A percentile compares a stretch with the other conserved stretches of the same genome.
phyloP scores from a whole-genome alignment of 352 stramenopile species.

The Globisporangium ultimum region DNA sequence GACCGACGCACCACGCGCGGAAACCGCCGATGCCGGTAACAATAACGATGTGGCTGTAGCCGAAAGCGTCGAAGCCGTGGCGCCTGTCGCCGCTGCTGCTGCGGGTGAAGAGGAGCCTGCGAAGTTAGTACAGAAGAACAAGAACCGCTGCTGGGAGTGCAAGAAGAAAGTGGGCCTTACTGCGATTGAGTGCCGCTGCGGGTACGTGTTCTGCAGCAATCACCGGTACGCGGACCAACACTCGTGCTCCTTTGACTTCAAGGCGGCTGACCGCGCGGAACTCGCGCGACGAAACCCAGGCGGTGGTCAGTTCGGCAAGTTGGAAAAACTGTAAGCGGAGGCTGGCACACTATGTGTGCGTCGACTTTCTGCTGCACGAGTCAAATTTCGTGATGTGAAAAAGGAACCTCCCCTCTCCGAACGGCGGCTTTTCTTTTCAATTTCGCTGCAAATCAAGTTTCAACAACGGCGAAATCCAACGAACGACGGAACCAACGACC shows the following conservation, averaged over 20 bases:
- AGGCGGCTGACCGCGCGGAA: constrained; percentile 66
- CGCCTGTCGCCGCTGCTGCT: background rate
- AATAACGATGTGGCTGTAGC: constrained; percentile 1
- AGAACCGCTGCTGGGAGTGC: constrained; percentile 89
- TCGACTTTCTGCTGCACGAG: too few species aligned
- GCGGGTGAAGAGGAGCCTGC: constrained; percentile 21
- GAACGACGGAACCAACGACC: too few species aligned
- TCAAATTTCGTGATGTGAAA: too few species aligned
- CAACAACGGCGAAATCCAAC: too few species aligned
- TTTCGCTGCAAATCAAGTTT: too few species aligned
- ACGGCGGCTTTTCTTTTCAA: too few species aligned
- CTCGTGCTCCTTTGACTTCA: constrained; percentile 85
- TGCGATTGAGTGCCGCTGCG: constrained; percentile 87
- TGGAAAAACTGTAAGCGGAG: constrained; percentile 70
- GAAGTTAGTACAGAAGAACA: constrained; percentile 85
- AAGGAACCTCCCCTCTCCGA: too few species aligned
- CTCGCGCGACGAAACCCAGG: constrained; percentile 78
- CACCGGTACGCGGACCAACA: constrained; percentile 89
- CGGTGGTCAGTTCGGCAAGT: constrained; percentile 80
- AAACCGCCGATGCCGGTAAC: constrained; percentile 10
- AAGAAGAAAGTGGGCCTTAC: constrained; percentile 90
- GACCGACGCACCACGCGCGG: constrained; percentile 7
- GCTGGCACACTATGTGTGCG: too few species aligned
- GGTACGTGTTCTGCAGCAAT: constrained; percentile 82
- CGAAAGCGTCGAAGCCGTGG: background rate